Percentiles rank a stretch among this genome's conserved stretches.
These are phyloP conservation scores for Sordaria brevicollis DNA, from an alignment of 495 filamentous ascomycete species.

Conservation along the genomic window DNA sequence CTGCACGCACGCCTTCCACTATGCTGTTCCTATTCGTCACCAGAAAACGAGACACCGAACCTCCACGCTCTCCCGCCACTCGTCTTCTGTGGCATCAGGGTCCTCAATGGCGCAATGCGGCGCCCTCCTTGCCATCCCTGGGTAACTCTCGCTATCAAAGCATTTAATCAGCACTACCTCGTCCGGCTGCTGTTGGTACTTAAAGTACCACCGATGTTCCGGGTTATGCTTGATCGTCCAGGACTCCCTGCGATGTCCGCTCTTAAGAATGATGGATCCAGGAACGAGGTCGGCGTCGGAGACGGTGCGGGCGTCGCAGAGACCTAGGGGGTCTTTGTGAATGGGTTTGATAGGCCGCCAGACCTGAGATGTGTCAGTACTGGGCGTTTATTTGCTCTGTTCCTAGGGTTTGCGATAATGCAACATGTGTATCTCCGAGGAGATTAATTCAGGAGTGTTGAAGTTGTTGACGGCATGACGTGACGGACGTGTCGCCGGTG, in stretches of 20 bases:
- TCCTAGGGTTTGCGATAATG: not conserved
- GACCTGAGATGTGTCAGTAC: slow-evolving; percentile 18
- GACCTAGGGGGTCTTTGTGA: slow-evolving; percentile 49
- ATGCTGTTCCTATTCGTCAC: not conserved
- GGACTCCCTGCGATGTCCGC: slow-evolving; percentile 51
- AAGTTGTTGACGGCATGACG: not conserved
- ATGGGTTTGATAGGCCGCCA: slow-evolving; percentile 65
- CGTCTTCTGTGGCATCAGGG: slow-evolving; percentile 35
- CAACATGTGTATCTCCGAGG: not conserved
- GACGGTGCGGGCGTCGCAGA: slow-evolving; percentile 52
- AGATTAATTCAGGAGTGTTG: not conserved
- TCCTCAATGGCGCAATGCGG: slow-evolving; percentile 57
- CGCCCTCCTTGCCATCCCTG: slow-evolving; percentile 47
- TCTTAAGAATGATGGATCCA: slow-evolving; percentile 62
- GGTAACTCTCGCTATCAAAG: slow-evolving; percentile 54
- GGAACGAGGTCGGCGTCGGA: slow-evolving; percentile 55
- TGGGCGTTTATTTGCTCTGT: not conserved
- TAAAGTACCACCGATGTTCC: slow-evolving; percentile 65
- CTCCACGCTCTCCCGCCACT: slow-evolving; percentile 54
- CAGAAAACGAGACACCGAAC: slow-evolving; percentile 29
- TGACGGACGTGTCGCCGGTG: not conserved
- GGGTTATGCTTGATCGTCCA: slow-evolving; percentile 49
- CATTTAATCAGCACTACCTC: slow-evolving; percentile 62
- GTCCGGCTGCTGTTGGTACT: slow-evolving; percentile 54
- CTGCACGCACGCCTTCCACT: not conserved